These are phyloP conservation scores for Curvularia sp. DNA, from an alignment of 2,329 filamentous ascomycete genomes.

Conservation along the genomic window DNA sequence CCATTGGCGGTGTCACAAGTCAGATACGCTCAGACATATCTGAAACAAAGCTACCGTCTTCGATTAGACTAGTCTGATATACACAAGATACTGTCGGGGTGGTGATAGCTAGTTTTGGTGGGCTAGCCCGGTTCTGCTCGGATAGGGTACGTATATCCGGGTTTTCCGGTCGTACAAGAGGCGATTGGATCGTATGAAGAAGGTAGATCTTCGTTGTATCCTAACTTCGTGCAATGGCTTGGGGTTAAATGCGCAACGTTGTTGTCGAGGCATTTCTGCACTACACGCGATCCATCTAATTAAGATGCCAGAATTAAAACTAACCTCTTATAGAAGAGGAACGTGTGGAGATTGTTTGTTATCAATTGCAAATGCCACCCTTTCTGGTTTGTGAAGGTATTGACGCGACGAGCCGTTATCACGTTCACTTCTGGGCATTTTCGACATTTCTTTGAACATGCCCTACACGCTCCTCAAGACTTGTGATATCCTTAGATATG, in stretches of 20 bases:
- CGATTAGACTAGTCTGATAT: neutral
- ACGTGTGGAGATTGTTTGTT: neutral
- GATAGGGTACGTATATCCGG: neutral
- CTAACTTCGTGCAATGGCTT: too few relatives aligned
- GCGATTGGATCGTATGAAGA: neutral
- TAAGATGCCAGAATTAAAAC: neutral
- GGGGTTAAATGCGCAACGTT: neutral
- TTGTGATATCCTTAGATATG: conserved; percentile 9
- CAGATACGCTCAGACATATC: neutral
- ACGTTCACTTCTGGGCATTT: neutral
- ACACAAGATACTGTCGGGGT: neutral
- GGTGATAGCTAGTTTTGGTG: neutral
- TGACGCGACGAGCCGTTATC: neutral
- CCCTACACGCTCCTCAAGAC: conserved; percentile 3
- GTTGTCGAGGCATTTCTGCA: neutral
- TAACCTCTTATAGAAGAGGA: neutral
- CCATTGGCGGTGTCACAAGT: neutral
- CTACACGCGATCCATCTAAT: neutral
- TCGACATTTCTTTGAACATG: neutral
- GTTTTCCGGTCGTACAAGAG: neutral
- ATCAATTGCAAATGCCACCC: neutral
- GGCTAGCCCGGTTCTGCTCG: neutral
- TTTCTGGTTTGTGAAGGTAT: neutral
- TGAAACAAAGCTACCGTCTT: neutral
- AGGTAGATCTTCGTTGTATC: neutral